Evolutionary conservation across 768 basidiomycete species (phyloP).

Genomic region (Lyophyllum decastes): DNA sequence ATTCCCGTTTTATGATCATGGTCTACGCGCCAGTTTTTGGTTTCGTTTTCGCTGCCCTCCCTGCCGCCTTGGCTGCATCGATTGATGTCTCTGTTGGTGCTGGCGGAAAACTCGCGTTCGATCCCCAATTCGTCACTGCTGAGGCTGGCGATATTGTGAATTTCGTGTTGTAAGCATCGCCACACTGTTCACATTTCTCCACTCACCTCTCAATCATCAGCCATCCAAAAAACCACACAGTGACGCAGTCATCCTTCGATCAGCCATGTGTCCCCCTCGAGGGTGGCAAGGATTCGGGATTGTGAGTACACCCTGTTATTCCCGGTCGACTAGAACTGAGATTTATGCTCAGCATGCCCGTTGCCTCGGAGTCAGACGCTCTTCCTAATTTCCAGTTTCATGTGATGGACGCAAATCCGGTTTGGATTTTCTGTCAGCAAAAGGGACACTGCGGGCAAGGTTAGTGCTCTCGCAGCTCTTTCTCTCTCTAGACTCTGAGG

Average conservation of each 20-base stretch:
- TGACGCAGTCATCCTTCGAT: conserved; percentile 48
- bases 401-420: conserved; percentile 44
- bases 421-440: conserved; percentile 64
- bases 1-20: not conserved
- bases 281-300: conserved; percentile 33
- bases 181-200: conserved; percentile 1
- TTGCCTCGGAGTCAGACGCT: conserved; percentile 35
- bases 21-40: conserved; percentile 7
- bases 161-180: conserved; percentile 48
- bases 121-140: conserved; percentile 40
- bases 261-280: conserved; percentile 30
- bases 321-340: not conserved
- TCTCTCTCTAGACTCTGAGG: not conserved
- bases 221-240: conserved; percentile 51
- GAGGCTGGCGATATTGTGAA: conserved; percentile 44
- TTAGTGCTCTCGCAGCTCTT: not conserved
- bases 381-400: conserved; percentile 40
- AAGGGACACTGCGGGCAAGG: conserved; percentile 50
- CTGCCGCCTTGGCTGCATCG: conserved; percentile 27
- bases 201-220: conserved; percentile 18
- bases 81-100: conserved; percentile 38
- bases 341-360: conserved; percentile 31
- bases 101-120: conserved; percentile 28
- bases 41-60: conserved; percentile 25
- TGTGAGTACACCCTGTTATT: conserved; percentile 29